Evolutionary conservation across 2,329 filamentous ascomycete genomes (phyloP).

Genomic region (Sarocladium oryzae): DNA sequence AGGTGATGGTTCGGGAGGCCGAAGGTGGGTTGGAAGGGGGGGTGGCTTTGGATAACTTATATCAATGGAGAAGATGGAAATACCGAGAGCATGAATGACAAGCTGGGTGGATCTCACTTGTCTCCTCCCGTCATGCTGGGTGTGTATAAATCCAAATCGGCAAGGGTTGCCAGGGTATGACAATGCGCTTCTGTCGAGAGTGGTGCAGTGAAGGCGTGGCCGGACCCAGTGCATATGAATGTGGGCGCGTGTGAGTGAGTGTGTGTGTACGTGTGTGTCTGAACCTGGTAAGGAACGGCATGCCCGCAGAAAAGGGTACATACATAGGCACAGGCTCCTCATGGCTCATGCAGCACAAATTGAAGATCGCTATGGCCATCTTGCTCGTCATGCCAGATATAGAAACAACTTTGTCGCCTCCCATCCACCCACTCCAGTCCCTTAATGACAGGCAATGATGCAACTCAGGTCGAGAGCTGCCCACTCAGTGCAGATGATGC

Average conservation of each 20-base stretch:
- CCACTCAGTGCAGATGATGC: background rate
- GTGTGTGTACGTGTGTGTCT: background rate
- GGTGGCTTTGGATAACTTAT: conserved; percentile 6
- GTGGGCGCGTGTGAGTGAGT: background rate
- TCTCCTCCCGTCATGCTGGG: conserved; percentile 6
- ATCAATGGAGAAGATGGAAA: conserved; percentile 9
- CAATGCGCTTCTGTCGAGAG: conserved; percentile 1
- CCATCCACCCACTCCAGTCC: background rate
- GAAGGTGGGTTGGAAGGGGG: conserved; percentile 3
- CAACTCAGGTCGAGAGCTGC: conserved; percentile 1
- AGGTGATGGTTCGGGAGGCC: conserved; percentile 3
- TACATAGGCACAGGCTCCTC: conserved; percentile 1
- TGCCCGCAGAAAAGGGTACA: background rate
- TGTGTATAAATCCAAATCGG: conserved; percentile 8
- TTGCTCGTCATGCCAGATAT: conserved; percentile 4
- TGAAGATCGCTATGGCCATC: conserved; percentile 9
- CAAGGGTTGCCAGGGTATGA: conserved; percentile 6
- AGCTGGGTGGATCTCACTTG: conserved; percentile 2
- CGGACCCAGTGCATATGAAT: background rate
- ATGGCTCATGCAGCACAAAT: conserved; percentile 10
- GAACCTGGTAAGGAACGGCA: conserved; percentile 7
- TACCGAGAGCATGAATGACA: conserved; percentile 10
- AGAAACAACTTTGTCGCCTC: conserved; percentile 7
- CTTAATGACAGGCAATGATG: conserved; percentile 6
- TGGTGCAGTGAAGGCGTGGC: background rate